A percentile compares a stretch with the other conserved stretches of the same genome.
These are phyloP conservation scores for Irpex sp. DNA, from an alignment of 1,284 basidiomycete species.

Conservation along the genomic window DNA sequence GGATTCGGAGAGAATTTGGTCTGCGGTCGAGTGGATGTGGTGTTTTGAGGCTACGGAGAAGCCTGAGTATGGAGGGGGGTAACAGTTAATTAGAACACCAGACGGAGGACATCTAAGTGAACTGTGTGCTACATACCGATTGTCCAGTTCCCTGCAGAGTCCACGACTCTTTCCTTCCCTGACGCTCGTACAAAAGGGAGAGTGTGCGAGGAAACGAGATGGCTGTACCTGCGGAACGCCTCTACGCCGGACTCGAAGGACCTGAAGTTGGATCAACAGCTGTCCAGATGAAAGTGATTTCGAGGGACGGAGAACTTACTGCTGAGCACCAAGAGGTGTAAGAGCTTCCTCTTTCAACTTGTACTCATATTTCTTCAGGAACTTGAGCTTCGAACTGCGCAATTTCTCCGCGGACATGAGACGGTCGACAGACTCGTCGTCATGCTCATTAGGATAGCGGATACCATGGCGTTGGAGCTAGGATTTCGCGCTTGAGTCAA, in stretches of 20 bases:
- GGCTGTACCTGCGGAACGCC: conserved; percentile 48
- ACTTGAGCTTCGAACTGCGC: conserved; percentile 48
- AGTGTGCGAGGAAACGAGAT: conserved; percentile 37
- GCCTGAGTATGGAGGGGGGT: conserved; percentile 32
- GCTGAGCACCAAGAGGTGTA: conserved; percentile 64
- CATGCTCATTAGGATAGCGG: conserved; percentile 65
- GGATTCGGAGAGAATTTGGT: conserved; percentile 50
- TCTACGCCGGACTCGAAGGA: conserved; percentile 46
- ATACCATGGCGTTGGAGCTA: conserved; percentile 85
- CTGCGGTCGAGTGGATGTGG: conserved; percentile 35
- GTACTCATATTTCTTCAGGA: conserved; percentile 60
- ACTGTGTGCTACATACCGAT: conserved; percentile 36
- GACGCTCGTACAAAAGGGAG: conserved; percentile 69
- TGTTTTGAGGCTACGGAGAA: conserved; percentile 37
- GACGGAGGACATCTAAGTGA: neutral
- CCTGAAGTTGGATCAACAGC: conserved; percentile 27
- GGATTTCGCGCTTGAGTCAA: neutral
- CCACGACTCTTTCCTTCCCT: conserved; percentile 56
- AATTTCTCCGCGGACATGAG: conserved; percentile 42
- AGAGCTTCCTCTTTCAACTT: conserved; percentile 58
- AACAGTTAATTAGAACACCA: neutral
- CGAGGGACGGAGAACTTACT: conserved; percentile 45
- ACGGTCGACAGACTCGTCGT: conserved; percentile 37
- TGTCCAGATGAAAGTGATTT: neutral
- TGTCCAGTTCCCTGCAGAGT: conserved; percentile 71